Evolutionary conservation across 768 basidiomycete species (phyloP), one percentile per base, ranked within the genome.

Genomic region (Calvatia gigantea): DNA sequence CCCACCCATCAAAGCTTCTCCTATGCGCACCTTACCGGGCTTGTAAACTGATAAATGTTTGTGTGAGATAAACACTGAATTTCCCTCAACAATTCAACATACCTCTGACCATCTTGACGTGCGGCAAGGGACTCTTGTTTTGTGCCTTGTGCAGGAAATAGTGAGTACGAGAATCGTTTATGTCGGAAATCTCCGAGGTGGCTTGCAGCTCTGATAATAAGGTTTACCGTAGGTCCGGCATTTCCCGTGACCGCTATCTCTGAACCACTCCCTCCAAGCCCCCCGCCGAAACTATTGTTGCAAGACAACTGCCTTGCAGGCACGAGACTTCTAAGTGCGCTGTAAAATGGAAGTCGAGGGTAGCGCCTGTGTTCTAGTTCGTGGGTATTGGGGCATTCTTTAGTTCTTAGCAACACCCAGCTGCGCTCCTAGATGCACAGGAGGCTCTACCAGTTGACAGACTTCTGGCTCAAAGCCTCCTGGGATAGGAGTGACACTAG

Each of bases 1-100:
- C 42, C 17, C 23, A 7, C 43, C 31, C 41, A 33, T 39, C 17
- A 38, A 37, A 48, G 8, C 25, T 31, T 28, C 44, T 35, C 41
- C 11, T 19, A 4, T 31, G 58, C 63, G 54, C 65, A 93, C 91
- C 83, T 95, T 95, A 75, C 93, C 92, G 70, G 92, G 86, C 77
- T 95, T 95, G 85, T 91, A 94, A 69, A 95, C 93, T 94, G 60
- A 0, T 59, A 39, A 9, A 28, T 43, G 47, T 50, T 50, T 27
- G 50, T n/a, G 41, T 65, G 52, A 69, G 58, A 14, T 42, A 42
- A 31, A 33, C 47, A 25, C 27, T 44, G 23, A 54, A 6, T 28
- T 12, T 35, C 51, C 17, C 31, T 39, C 53, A 57, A 49, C 58
- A 35, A 33, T 42, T 31, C 19, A n/a, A 56, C 75, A 63, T 67